Evolutionary conservation across 148 eudicot genomes (phyloP).

Genomic region (Spergularia bocconei): DNA sequence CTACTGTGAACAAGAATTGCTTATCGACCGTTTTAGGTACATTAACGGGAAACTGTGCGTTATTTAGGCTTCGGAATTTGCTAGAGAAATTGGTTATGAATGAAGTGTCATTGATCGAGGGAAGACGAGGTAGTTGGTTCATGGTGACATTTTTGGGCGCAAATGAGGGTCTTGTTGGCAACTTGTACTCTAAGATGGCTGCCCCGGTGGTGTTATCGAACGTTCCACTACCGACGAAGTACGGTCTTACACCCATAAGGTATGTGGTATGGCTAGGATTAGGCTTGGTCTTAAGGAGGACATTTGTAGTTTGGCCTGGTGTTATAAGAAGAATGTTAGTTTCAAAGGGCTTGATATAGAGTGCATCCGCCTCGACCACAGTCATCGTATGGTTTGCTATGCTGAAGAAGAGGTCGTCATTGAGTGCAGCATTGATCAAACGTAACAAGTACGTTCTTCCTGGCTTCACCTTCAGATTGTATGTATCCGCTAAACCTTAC

Average conservation of each 20-base stretch:
- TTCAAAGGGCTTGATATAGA: conserved; percentile 55
- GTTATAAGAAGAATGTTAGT: conserved; percentile 44
- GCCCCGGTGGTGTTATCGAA: conserved; percentile 63
- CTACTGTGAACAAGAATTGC: conserved; percentile 54
- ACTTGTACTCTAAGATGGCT: conserved; percentile 52
- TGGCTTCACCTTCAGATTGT: conserved; percentile 57
- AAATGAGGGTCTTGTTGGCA: conserved; percentile 14
- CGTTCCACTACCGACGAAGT: conserved; percentile 56
- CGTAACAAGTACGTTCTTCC: conserved; percentile 66
- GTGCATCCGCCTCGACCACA: conserved; percentile 63
- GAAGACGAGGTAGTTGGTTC: conserved; percentile 36
- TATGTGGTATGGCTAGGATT: conserved; percentile 35
- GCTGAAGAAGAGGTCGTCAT: conserved; percentile 66
- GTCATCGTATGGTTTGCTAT: conserved; percentile 65
- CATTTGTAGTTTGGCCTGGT: conserved; percentile 73
- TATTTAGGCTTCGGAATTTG: conserved; percentile 47
- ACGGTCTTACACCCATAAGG: conserved; percentile 64
- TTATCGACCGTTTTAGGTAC: conserved; percentile 52
- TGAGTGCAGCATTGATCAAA: conserved; percentile 73
- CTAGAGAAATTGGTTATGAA: conserved; percentile 39
- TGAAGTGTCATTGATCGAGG: conserved; percentile 51
- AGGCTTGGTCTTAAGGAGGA: conserved; percentile 52
- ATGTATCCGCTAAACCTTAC: conserved; percentile 42
- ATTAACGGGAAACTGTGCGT: conserved; percentile 36
- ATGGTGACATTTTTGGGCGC: neutral